phyloP scores from a whole-genome alignment of 352 stramenopile genomes.

The Phytophthora ramorum region DNA sequence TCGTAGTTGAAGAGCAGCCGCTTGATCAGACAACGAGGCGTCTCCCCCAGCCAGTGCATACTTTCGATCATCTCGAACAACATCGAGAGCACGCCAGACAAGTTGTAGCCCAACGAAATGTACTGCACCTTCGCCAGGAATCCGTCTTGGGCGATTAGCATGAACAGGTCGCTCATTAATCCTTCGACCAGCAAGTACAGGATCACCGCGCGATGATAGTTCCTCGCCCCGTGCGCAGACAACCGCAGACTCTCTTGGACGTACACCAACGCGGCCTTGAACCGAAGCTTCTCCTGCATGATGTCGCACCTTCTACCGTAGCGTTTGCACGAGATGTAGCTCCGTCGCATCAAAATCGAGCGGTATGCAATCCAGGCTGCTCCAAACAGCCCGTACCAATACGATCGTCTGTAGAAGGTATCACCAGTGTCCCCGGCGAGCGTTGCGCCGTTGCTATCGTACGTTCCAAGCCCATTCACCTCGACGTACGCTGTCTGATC shows the following conservation, averaged over 20 bases:
- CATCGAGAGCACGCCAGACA: conserved; percentile 25
- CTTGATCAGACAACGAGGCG: conserved; percentile 2
- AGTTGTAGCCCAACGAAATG: conserved; percentile 21
- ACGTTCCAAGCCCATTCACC: conserved; percentile 8
- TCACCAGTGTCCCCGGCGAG: conserved; percentile 7
- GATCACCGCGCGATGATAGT: conserved; percentile 21
- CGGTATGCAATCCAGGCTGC: conserved; percentile 22
- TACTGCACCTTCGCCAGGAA: conserved; percentile 27
- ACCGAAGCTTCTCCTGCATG: conserved; percentile 10
- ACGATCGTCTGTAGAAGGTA: conserved; percentile 10
- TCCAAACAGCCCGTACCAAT: conserved; percentile 20
- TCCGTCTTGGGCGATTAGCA: conserved; percentile 28
- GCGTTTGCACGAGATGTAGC: conserved; percentile 14
- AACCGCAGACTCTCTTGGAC: conserved; percentile 25
- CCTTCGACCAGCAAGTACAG: conserved; percentile 32
- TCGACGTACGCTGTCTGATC: conserved; percentile 12
- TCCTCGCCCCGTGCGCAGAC: conserved; percentile 17
- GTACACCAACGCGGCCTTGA: conserved; percentile 19
- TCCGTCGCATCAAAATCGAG: conserved; percentile 8
- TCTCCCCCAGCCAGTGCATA: conserved; percentile 9
- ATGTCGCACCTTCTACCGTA: conserved; percentile 14
- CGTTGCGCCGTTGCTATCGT: conserved; percentile 9
- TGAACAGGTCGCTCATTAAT: conserved; percentile 31
- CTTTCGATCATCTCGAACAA: conserved; percentile 30
- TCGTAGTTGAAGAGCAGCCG: conserved; percentile 32